Evolutionary conservation across 2,329 filamentous ascomycete species (phyloP).

Genomic region (Nothomitra cinnamomea): DNA sequence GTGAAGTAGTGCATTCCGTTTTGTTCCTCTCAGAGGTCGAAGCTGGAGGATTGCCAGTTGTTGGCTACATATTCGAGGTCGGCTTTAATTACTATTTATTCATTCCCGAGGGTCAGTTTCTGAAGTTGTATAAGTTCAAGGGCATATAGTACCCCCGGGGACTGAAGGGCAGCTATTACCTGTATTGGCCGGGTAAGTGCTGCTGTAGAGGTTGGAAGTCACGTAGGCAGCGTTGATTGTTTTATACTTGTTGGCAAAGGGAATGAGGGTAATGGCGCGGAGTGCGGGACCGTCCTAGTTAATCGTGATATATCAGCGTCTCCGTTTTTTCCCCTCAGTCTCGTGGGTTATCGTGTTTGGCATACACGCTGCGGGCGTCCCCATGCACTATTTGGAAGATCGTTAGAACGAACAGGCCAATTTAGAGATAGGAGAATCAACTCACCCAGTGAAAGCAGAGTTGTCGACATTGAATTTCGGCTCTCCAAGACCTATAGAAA

Average conservation of each 20-base stretch:
- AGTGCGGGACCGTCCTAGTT: too few species aligned
- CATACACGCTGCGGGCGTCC: too few species aligned
- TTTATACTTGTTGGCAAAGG: too few species aligned
- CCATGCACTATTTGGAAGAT: slow-evolving; percentile 21
- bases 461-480: slow-evolving; percentile 24
- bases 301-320: too few species aligned
- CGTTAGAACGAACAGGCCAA: slow-evolving; percentile 26
- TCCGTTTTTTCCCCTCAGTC: too few species aligned
- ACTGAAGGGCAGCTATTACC: too few species aligned
- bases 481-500: slow-evolving; percentile 21
- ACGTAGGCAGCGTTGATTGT: too few species aligned
- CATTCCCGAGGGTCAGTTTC: slow-evolving; percentile 13
- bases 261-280: too few species aligned
- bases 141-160: too few species aligned
- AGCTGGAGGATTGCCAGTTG: slow-evolving; percentile 24
- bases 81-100: slow-evolving; percentile 25
- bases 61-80: slow-evolving; percentile 28
- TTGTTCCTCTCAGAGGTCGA: slow-evolving; percentile 30
- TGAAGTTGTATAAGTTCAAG: slow-evolving; percentile 21
- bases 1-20: slow-evolving; percentile 26
- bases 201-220: too few species aligned
- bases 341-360: slow-evolving; percentile 24
- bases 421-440: slow-evolving; percentile 29
- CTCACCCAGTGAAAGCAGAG: slow-evolving; percentile 17
- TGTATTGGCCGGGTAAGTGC: too few species aligned